Evolutionary conservation across 495 filamentous ascomycete genomes (phyloP), one percentile per base, ranked within the genome.

Genomic region (Friedmanniomyces endolithicus): DNA sequence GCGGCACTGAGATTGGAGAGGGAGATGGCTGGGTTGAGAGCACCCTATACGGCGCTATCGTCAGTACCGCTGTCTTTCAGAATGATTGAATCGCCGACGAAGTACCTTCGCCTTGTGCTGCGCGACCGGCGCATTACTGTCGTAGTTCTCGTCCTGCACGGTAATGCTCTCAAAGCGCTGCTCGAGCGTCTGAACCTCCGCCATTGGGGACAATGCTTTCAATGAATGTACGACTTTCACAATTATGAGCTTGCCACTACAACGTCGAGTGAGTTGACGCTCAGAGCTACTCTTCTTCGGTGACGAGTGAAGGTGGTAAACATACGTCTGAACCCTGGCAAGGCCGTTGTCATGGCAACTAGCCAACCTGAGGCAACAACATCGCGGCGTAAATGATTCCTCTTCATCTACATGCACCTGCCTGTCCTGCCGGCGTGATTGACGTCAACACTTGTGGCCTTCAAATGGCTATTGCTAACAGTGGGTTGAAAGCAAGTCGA

Each of bases 51-150:
- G 6, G 40, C 17, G 8, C 43, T 59, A 29, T 6, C 45, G 45
- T 59, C 37, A 55, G 52, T 46, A 20, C 19, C 19, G 40, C 27
- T 6, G 23, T 47, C 12, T 37, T 25, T 17, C 33, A 24, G 22
- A 16, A 27, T 48, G 4, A 11, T 6, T 27, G n/a, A 44, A 2
- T 16, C 29, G 31, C 27, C 9, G 4, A 34, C 37, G 49, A n/a
- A n/a, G n/a, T 40, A 69, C 70, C 53, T 71, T 72, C 40, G 63
- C 56, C 50, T 71, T 72, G 44, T 63, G 59, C 49, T 67, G 65
- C 19, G 64, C 57, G 43, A 63, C 46, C 14, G 53, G 56, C 39
- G 52, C 63, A 31, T 49, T 44, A 25, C 43, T 58, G 46, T 63
- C 50, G 35, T 65, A 61, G 51, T 72, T 71, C 60, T 72, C 70